Conservation (phyloP, 2,329 filamentous ascomycete species). For the Tolypocladium tundrense region DNA sequence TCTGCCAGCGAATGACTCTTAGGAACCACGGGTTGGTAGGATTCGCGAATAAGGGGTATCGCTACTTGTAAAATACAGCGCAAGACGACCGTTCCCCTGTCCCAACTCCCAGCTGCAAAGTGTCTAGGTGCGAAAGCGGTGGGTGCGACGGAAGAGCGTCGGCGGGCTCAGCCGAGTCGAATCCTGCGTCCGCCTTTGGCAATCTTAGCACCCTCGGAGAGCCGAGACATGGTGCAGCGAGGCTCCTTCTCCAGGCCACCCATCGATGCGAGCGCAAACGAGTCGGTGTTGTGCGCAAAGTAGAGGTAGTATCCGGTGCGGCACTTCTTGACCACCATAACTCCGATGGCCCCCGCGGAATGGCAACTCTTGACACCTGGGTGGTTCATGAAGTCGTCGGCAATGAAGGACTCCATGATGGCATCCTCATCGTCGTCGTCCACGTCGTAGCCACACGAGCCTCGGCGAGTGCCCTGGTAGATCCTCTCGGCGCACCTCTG, state of each 20-base stretch:
- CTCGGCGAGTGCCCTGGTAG: constrained; percentile 58
- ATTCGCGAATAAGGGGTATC: background rate
- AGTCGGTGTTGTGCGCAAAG: constrained; percentile 94
- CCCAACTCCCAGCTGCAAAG: background rate
- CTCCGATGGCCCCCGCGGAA: constrained; percentile 79
- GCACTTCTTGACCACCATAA: constrained; percentile 82
- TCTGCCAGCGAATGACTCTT: background rate
- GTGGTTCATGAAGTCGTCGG: constrained; percentile 87
- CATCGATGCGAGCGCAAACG: constrained; percentile 81
- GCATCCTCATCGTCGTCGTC: constrained; percentile 67
- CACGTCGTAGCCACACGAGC: constrained; percentile 49
- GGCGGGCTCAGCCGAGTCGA: constrained; percentile 15
- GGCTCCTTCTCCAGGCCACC: constrained; percentile 65
- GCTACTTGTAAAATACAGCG: background rate
- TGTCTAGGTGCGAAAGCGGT: background rate
- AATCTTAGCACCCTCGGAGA: constrained; percentile 39
- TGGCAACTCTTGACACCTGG: constrained; percentile 72
- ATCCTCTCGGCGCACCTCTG: constrained; percentile 77
- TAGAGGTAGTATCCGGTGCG: constrained; percentile 69
- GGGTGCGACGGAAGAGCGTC: background rate
- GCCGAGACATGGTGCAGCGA: constrained; percentile 80
- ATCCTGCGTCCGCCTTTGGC: constrained; percentile 45
- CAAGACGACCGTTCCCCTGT: background rate
- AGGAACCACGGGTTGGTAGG: background rate
- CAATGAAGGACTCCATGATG: constrained; percentile 64